Percentiles rank a stretch among this genome's conserved stretches.
These are phyloP conservation scores for Amanita brunnescens DNA, from an alignment of 768 basidiomycete species.

Conservation along the genomic window DNA sequence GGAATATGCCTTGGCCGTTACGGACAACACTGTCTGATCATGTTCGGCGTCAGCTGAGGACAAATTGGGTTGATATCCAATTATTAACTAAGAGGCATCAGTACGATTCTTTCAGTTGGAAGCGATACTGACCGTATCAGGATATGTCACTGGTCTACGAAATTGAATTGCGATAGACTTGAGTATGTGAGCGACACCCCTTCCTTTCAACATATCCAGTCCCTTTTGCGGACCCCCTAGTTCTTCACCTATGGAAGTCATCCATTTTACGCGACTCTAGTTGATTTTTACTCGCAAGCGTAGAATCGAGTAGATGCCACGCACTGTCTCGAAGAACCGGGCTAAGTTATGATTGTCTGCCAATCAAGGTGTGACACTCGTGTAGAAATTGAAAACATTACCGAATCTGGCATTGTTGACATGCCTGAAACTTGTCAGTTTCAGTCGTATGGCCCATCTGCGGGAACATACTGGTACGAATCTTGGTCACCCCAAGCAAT, in stretches of 20 bases:
- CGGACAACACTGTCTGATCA: slow-evolving; percentile 37
- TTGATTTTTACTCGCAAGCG: neutral
- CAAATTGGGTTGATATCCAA: slow-evolving; percentile 60
- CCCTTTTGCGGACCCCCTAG: slow-evolving; percentile 51
- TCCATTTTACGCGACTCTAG: slow-evolving; percentile 60
- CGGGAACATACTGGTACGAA: slow-evolving; percentile 53
- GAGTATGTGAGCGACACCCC: slow-evolving; percentile 66
- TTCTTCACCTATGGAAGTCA: slow-evolving; percentile 44
- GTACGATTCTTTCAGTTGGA: neutral
- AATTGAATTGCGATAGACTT: slow-evolving; percentile 63
- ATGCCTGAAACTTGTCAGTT: too few relatives aligned
- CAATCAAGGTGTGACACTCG: too few relatives aligned
- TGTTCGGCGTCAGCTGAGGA: slow-evolving; percentile 14
- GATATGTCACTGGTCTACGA: slow-evolving; percentile 63
- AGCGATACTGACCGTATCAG: slow-evolving; percentile 56
- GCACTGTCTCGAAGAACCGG: neutral
- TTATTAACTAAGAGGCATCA: slow-evolving; percentile 37
- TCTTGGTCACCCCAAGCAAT: slow-evolving; percentile 79
- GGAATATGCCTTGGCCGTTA: slow-evolving; percentile 54
- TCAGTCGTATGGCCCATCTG: too few relatives aligned
- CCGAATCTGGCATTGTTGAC: too few relatives aligned
- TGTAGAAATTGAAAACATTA: slow-evolving; percentile 2
- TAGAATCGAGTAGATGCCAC: neutral
- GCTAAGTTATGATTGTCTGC: too few relatives aligned
- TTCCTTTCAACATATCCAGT: slow-evolving; percentile 48